phyloP scores from a whole-genome alignment of 2,329 filamentous ascomycete species.

The Pseudogymnoascus sp. region DNA sequence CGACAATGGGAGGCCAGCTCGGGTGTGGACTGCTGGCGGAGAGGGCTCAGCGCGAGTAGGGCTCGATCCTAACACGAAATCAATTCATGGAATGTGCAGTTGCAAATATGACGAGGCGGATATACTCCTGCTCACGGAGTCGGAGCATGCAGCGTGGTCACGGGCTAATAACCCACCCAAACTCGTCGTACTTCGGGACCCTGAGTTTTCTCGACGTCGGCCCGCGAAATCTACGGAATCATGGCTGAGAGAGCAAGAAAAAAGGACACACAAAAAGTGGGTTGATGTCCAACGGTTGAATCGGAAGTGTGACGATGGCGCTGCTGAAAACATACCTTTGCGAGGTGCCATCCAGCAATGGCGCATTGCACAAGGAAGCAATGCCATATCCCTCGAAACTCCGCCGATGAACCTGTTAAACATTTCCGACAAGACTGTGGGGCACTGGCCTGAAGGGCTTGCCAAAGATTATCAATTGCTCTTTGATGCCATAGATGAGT shows the following conservation, averaged over 20 bases:
- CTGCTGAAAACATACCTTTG: slow-evolving; percentile 5
- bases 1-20: slow-evolving; percentile 9
- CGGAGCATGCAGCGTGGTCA: slow-evolving; percentile 7
- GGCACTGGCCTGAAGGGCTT: slow-evolving; percentile 10
- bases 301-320: background rate
- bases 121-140: slow-evolving; percentile 9
- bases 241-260: slow-evolving; percentile 5
- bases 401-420: slow-evolving; percentile 8
- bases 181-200: slow-evolving; percentile 9
- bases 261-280: background rate
- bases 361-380: background rate
- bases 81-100: background rate
- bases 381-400: background rate
- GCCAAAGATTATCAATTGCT: slow-evolving; percentile 10
- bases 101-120: slow-evolving; percentile 10
- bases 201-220: background rate
- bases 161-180: slow-evolving; percentile 3
- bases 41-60: background rate
- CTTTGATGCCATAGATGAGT: slow-evolving; percentile 10
- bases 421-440: slow-evolving; percentile 5
- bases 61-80: background rate
- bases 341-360: background rate
- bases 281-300: slow-evolving; percentile 5
- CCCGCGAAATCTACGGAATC: background rate
- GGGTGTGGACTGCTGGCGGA: slow-evolving; percentile 9